phyloP scores from a whole-genome alignment of 176 grass and related monocot species.

The Leersia perrieri region DNA sequence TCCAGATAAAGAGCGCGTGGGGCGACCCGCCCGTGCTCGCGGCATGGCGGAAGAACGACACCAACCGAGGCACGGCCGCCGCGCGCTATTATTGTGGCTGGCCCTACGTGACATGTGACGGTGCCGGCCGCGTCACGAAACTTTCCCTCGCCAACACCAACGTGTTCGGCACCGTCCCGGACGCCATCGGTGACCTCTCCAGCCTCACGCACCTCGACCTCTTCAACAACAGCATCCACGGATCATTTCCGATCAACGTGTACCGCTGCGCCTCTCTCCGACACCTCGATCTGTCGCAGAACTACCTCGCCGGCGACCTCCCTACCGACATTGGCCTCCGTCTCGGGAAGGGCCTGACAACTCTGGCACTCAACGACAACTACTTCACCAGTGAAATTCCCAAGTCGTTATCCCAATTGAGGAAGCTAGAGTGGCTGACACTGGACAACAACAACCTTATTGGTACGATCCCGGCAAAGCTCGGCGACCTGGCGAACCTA shows the following conservation, averaged over 20 bases:
- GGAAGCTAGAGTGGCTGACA: constrained; percentile 11
- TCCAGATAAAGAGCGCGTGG: constrained; percentile 57
- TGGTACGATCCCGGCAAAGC: constrained; percentile 39
- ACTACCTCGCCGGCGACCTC: constrained; percentile 46
- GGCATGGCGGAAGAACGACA: no score
- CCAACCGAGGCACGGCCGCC: background rate
- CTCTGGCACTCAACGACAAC: constrained; percentile 36
- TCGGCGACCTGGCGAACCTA: constrained; percentile 53
- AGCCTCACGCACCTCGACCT: constrained; percentile 51
- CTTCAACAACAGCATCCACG: constrained; percentile 42
- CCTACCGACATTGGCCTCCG: constrained; percentile 36
- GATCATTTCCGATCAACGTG: constrained; percentile 32
- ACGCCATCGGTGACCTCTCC: constrained; percentile 46
- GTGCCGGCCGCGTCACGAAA: constrained; percentile 17
- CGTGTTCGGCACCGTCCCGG: constrained; percentile 37
- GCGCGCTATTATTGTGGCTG: constrained; percentile 60
- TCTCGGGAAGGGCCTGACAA: constrained; percentile 30
- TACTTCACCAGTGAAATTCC: constrained; percentile 48
- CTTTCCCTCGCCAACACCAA: constrained; percentile 29
- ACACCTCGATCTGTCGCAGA: constrained; percentile 49
- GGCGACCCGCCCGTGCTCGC: constrained; percentile 38
- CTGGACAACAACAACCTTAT: constrained; percentile 39
- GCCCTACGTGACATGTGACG: constrained; percentile 45
- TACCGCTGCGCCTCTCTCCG: constrained; percentile 42
- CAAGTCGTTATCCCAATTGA: constrained; percentile 29